These are phyloP conservation scores for Camellia granthamiana DNA, from an alignment of 148 eudicot species.

Conservation along the genomic window DNA sequence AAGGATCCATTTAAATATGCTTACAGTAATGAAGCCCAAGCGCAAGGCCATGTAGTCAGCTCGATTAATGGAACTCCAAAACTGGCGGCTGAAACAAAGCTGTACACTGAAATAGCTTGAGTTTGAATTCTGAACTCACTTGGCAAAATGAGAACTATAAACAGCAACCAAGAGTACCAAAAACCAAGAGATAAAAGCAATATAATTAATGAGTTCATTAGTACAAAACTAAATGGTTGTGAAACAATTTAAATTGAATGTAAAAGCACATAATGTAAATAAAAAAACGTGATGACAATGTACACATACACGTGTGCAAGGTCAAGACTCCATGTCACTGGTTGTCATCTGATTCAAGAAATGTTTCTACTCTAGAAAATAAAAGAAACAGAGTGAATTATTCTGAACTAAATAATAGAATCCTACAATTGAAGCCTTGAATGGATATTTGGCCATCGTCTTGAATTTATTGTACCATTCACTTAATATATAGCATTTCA, in stretches of 20 bases:
- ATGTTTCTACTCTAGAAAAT: not conserved
- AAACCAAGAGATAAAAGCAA: not conserved
- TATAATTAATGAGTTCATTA: not conserved
- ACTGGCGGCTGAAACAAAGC: constrained; percentile 90
- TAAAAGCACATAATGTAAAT: not conserved
- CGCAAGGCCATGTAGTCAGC: constrained; percentile 73
- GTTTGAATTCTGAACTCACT: constrained; percentile 16
- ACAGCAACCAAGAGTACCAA: not conserved
- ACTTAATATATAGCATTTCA: not conserved
- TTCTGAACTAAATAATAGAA: not conserved
- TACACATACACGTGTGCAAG: not conserved
- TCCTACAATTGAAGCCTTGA: not conserved
- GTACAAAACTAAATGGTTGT: not conserved
- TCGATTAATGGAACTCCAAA: constrained; percentile 70
- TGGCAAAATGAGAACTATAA: not conserved
- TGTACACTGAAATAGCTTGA: constrained; percentile 34
- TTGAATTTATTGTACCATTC: not conserved
- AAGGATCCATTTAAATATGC: constrained; percentile 17
- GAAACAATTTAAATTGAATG: not conserved
- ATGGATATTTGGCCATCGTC: not conserved
- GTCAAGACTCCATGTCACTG: not conserved
- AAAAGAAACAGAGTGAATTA: not conserved
- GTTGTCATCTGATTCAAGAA: not conserved
- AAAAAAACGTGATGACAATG: not conserved
- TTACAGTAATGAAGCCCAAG: constrained; percentile 65